A percentile compares a stretch with the other conserved stretches of the same genome.
phyloP scores from a whole-genome alignment of 306 rosid species.

The Cajanus cajan region DNA sequence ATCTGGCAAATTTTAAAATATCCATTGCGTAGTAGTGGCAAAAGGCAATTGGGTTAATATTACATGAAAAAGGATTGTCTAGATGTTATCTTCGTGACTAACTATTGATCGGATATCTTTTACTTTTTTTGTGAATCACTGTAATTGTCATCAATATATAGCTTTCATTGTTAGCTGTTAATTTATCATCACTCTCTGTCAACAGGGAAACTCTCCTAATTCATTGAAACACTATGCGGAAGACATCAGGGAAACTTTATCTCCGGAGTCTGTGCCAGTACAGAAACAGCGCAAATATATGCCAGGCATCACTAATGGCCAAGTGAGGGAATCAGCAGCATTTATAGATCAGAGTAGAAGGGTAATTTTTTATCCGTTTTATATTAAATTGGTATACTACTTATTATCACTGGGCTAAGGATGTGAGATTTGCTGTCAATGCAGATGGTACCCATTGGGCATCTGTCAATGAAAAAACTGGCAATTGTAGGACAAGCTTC shows the following conservation, averaged over 20 bases:
- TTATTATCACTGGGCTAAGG: slow-evolving; percentile 35
- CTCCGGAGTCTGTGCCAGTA: slow-evolving; percentile 83
- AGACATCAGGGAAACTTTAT: slow-evolving; percentile 59
- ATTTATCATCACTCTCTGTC: slow-evolving; percentile 35
- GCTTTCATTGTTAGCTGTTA: background rate
- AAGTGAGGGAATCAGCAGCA: slow-evolving; percentile 68
- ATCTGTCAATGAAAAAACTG: slow-evolving; percentile 76
- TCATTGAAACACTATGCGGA: slow-evolving; percentile 66
- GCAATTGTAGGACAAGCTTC: slow-evolving; percentile 74
- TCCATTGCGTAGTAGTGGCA: background rate
- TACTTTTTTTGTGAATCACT: slow-evolving; percentile 11
- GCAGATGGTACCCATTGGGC: slow-evolving; percentile 93
- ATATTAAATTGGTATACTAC: slow-evolving; percentile 16
- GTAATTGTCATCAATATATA: slow-evolving; percentile 12
- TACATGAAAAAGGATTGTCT: background rate
- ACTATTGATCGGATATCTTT: background rate
- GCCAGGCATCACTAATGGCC: slow-evolving; percentile 83
- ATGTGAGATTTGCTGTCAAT: slow-evolving; percentile 28
- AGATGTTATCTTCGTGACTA: background rate
- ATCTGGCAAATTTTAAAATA: background rate
- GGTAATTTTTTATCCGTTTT: slow-evolving; percentile 49
- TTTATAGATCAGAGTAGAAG: slow-evolving; percentile 70
- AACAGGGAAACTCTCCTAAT: slow-evolving; percentile 61
- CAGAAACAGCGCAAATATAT: slow-evolving; percentile 85
- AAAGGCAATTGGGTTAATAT: background rate